Base-by-base conservation (phyloP, 1,284 basidiomycete genomes). In the Malassezia obtusa region DNA sequence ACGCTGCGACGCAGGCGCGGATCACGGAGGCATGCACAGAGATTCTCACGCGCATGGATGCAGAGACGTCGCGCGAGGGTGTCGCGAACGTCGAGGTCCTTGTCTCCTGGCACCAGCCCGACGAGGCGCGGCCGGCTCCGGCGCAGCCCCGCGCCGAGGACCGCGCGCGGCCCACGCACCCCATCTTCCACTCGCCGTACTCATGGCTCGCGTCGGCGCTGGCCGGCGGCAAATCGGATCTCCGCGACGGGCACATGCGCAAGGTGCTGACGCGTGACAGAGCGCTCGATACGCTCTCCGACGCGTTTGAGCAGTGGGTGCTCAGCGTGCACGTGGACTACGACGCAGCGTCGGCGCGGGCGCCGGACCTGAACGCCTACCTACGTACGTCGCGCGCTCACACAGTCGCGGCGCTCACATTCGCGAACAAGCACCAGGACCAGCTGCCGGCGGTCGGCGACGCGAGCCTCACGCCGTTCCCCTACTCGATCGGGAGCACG, bases 181-280 rank as follows among this genome's bases (percentile, higher is more conserved):
- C 52, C 17, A 40, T 55, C 11, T 55, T 55, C 21, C 45, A 50
- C 19, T 56, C 53, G 37, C 53, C 53, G 0, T 56, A 56, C 49
- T 50, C 53, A 10, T 56, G 53, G 53, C 33, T 56, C 2, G 49
- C 53, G 3, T 50, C 53, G 4, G 49, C 53, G 2, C 26, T 56
- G 1, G 41, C 44, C 1, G 48, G 53, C 46, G 45, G 25, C 10
- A 30, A 28, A 15, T 12, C 28, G 19, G 40, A 26, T 26, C 33
- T 14, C 15, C 40, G 41, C 25, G 41, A 40, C 15, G 30, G 35
- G 14, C 33, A 49, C 10, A 17, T 38, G 31, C 50, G 45, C 7
- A 21, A 17, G 17, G 22, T 45, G 19, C 32, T 49, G 19, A 35
- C 35, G 21, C 30, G 35, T 8, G 48, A 50, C 22, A 22, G 35